Base-by-base conservation (phyloP, 495 filamentous ascomycete species). In the Hypoxylon crocopeplum region DNA sequence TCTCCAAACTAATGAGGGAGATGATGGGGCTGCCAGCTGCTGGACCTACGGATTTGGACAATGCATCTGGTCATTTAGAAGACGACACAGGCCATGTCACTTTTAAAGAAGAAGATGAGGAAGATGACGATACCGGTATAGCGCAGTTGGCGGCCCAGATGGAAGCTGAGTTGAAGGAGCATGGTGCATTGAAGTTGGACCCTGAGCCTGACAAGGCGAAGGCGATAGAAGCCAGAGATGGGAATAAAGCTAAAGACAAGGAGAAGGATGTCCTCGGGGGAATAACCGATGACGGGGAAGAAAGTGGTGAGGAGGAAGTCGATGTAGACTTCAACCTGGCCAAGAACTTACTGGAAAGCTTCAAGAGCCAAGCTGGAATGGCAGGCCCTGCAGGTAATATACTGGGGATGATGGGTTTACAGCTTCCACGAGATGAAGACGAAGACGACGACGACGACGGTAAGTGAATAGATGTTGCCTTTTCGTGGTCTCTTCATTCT, bases 321-420 rank as follows among this genome's bases (percentile, higher is more conserved):
- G 80, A 93, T 54, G 83, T 91, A 36, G 91, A 97, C 64, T 89
- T 90, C 67, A 92, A 93, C 42, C 82, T 98, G 4, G 93, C 90
- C 29, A 91, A 90, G 69, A 97, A 97, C 67, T 72, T 97, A 17
- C 76, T 97, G n/a, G 89, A 96, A 74, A 90, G 88, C 66, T 91
- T 98, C 67, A 94, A 96, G 62, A 86, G 87, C 21, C 93, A 97
- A 69, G 90, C 77, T 4, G 93, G 93, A 30, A 81, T 88, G 73
- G 77, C 92, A 10, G 93, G 93, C 0, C 93, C 93, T 1, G 88
- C 86, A 3, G 87, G 93, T 1, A 97, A 96, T 69, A 70, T 98
- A 52, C 78, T 98, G 60, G 86, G 86, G 3, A 81, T 92, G 79
- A 86, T 97, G 90, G 90, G 91, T 21, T 76, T 97, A 59, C 75